Percentiles rank a stretch among this genome's conserved stretches.
Conservation (phyloP, 2,329 filamentous ascomycete genomes). For the Aureobasidium sp. region DNA sequence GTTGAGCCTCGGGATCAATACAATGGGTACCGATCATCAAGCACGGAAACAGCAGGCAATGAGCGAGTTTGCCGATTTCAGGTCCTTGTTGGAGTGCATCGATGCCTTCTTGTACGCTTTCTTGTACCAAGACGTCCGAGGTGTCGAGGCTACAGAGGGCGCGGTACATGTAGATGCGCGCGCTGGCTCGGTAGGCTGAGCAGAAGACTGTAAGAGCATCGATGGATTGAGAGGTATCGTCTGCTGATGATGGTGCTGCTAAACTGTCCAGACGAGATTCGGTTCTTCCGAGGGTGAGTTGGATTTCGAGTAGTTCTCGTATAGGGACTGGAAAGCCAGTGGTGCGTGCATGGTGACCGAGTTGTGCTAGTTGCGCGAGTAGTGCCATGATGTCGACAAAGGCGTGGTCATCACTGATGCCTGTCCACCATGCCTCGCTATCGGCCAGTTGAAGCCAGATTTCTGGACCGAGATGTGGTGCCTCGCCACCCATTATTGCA, state of each 20-base stretch:
- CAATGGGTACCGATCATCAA: neutral
- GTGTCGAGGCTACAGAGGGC: neutral
- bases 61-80: neutral
- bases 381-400: slow-evolving; percentile 2
- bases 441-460: neutral
- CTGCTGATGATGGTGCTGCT: neutral
- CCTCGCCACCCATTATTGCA: neutral
- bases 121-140: neutral
- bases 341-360: neutral
- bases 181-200: neutral
- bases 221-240: neutral
- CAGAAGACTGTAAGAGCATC: neutral
- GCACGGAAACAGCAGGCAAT: neutral
- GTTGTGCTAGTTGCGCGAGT: neutral
- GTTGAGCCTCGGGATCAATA: neutral
- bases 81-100: neutral
- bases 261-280: neutral
- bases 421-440: neutral
- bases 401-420: neutral
- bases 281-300: neutral
- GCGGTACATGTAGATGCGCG: slow-evolving; percentile 1
- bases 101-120: slow-evolving; percentile 3
- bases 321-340: neutral
- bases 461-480: neutral
- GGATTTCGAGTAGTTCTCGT: neutral